These are phyloP conservation scores for Calonectria montana DNA, from an alignment of 2,329 filamentous ascomycete species.

Conservation along the genomic window DNA sequence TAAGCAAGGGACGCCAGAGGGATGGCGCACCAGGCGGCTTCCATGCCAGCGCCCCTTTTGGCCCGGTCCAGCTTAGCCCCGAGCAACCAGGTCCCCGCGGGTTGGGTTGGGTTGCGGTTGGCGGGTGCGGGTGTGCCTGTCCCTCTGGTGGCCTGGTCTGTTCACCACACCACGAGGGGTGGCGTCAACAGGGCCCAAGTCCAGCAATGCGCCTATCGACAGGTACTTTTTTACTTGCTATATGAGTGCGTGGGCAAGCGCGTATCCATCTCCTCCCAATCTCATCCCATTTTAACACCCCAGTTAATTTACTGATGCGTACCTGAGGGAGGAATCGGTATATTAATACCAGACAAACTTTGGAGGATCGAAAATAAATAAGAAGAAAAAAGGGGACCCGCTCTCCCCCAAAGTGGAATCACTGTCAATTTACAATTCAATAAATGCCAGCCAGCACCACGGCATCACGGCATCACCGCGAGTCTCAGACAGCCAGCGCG, in stretches of 20 bases:
- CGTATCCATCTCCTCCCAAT: neutral
- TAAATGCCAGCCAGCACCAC: constrained; percentile 7
- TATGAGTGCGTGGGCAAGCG: neutral
- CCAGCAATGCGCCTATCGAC: neutral
- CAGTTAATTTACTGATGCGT: constrained; percentile 6
- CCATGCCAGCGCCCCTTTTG: constrained; percentile 7
- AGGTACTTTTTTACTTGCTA: neutral
- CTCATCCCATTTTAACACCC: constrained; percentile 5
- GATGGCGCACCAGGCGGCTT: constrained; percentile 1
- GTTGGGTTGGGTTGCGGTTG: neutral
- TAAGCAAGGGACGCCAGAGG: neutral
- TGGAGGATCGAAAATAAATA: neutral
- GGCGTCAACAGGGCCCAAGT: neutral
- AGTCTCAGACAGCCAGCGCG: constrained; percentile 1
- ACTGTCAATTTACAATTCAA: constrained; percentile 1
- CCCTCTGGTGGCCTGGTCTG: neutral
- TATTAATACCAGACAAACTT: constrained; percentile 2
- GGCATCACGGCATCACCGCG: constrained; percentile 3
- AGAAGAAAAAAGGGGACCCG: neutral
- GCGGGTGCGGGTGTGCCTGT: constrained; percentile 1
- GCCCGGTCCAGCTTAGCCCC: neutral
- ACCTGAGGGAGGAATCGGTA: constrained; percentile 2
- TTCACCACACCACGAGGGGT: constrained; percentile 6
- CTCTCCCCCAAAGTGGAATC: neutral
- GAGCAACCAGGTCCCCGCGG: constrained; percentile 1